Evolutionary conservation across 306 rosid genomes (phyloP).

Genomic region (Vicia sativa): DNA sequence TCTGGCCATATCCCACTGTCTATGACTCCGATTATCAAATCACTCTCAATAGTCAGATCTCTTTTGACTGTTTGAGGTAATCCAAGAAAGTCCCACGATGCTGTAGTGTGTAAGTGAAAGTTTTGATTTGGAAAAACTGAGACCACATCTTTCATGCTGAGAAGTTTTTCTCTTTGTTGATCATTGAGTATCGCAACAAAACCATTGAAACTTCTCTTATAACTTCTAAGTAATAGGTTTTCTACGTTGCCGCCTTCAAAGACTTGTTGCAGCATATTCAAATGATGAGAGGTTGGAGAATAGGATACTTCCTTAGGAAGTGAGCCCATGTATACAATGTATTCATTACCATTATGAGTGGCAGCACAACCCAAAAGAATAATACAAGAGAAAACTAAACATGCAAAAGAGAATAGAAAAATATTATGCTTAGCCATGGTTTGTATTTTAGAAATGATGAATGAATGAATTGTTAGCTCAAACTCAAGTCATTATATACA

Average conservation of each 20-base stretch:
- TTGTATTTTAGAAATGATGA: no score
- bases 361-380: no score
- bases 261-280: no score
- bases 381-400: no score
- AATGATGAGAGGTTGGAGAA: no score
- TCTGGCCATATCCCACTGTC: slow-evolving; percentile 43
- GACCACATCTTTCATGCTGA: slow-evolving; percentile 17
- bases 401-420: no score
- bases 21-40: slow-evolving; percentile 27
- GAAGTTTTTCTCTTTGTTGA: slow-evolving; percentile 15
- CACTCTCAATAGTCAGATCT: background rate
- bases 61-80: background rate
- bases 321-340: no score
- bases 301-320: no score
- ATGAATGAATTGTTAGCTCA: no score
- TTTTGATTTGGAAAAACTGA: slow-evolving; percentile 33
- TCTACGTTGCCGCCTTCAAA: background rate
- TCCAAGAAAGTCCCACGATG: slow-evolving; percentile 44
- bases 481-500: background rate
- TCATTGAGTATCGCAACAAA: slow-evolving; percentile 31
- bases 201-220: slow-evolving; percentile 39
- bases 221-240: slow-evolving; percentile 11
- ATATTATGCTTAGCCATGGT: no score
- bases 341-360: no score
- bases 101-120: slow-evolving; percentile 24